Evolutionary conservation across 208 protist genomes (phyloP).

Genomic region (Leishmania turanica): DNA sequence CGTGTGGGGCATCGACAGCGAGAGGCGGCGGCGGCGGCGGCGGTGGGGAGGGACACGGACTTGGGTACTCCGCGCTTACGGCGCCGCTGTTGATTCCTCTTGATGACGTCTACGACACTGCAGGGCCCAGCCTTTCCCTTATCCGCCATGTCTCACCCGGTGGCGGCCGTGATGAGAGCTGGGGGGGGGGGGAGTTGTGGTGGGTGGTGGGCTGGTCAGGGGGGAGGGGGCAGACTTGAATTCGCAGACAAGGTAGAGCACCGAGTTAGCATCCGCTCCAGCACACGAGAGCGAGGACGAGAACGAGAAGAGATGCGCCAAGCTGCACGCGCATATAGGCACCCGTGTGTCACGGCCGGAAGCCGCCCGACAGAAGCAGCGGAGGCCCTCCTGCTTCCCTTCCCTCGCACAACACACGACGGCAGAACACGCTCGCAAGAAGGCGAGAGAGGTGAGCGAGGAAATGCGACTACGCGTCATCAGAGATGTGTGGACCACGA

Average conservation of each 20-base stretch:
- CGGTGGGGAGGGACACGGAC: not conserved
- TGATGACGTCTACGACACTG: not conserved
- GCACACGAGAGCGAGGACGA: too few species aligned
- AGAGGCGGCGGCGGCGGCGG: too few species aligned
- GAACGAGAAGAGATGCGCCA: too few species aligned
- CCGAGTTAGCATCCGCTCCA: not conserved
- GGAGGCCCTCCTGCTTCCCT: too few species aligned
- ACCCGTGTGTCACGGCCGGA: not conserved
- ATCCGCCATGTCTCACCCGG: not conserved
- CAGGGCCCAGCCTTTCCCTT: not conserved
- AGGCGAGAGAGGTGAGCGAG: too few species aligned
- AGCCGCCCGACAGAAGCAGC: not conserved
- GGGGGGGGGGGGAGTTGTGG: too few species aligned
- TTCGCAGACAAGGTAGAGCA: not conserved
- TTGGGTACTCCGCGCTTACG: not conserved
- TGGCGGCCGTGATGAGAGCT: not conserved
- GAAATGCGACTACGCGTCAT: too few species aligned
- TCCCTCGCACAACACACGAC: too few species aligned
- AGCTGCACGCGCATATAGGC: too few species aligned
- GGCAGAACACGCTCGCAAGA: too few species aligned
- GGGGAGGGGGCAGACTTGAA: not conserved
- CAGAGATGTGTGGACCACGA: too few species aligned
- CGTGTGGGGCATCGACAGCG: too few species aligned
- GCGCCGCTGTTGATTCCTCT: not conserved
- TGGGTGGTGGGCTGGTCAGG: not conserved